These are phyloP conservation scores for Pyrenula aspistea DNA, from an alignment of 495 filamentous ascomycete genomes.

Conservation along the genomic window DNA sequence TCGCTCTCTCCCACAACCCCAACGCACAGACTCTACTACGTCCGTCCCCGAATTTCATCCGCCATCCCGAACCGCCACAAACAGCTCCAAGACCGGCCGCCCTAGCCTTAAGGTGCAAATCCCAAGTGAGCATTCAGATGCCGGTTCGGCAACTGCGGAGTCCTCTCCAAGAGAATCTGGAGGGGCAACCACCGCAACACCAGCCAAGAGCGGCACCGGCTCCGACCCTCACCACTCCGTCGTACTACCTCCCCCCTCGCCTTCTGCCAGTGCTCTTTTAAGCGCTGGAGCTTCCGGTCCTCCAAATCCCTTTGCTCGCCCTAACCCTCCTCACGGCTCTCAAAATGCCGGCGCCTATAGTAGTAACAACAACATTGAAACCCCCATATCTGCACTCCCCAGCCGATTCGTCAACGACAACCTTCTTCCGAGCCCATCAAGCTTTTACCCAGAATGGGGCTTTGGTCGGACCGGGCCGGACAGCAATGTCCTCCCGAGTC, in stretches of 20 bases:
- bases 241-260: conserved; percentile 81
- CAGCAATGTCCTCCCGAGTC: conserved; percentile 77
- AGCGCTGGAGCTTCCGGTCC: conserved; percentile 89
- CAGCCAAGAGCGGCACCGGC: conserved; percentile 39
- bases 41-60: conserved; percentile 53
- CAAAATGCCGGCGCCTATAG: conserved; percentile 23
- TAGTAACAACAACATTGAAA: conserved; percentile 73
- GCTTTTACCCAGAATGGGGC: conserved; percentile 89
- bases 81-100: conserved; percentile 46
- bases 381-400: conserved; percentile 93
- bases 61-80: conserved; percentile 47
- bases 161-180: conserved; percentile 66
- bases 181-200: conserved; percentile 39
- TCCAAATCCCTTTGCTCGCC: conserved; percentile 89
- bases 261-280: conserved; percentile 64
- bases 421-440: conserved; percentile 74
- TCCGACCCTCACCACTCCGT: conserved; percentile 47
- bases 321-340: conserved; percentile 44
- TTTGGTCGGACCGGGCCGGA: conserved; percentile 51
- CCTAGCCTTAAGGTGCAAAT: conserved; percentile 89
- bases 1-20: conserved; percentile 33
- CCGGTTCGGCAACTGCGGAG: conserved; percentile 59
- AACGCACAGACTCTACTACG: conserved; percentile 29
- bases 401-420: conserved; percentile 79
- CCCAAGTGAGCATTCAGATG: conserved; percentile 77